A percentile compares a stretch with the other conserved stretches of the same genome.
Conservation (phyloP, 306 rosid genomes). For the Fragaria nilgerrensis region DNA sequence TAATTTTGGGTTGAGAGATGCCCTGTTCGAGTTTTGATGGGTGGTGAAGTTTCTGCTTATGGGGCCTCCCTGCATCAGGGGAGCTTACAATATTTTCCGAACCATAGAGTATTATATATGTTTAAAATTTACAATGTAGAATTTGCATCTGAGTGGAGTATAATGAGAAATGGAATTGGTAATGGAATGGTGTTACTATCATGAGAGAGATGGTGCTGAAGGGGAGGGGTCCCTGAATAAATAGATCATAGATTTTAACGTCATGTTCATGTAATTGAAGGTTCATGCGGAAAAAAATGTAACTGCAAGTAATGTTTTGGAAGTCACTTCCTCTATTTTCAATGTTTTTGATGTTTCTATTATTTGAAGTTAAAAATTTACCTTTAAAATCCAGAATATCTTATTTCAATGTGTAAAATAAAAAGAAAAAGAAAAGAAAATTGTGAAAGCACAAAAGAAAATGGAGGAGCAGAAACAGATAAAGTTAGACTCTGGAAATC, state of each 20-base stretch:
- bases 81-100: not conserved
- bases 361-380: not conserved
- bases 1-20: not conserved
- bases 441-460: not conserved
- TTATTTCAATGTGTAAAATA: not conserved
- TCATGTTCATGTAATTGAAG: conserved; percentile 6
- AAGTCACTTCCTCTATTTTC: not conserved
- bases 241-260: not conserved
- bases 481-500: not conserved
- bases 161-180: not conserved
- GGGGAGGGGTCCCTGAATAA: not conserved
- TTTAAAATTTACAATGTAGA: not conserved
- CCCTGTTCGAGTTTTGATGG: not conserved
- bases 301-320: not conserved
- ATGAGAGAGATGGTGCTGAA: not conserved
- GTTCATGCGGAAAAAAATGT: not conserved
- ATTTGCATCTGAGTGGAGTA: conserved; percentile 7
- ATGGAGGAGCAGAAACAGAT: not conserved
- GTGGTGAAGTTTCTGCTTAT: not conserved
- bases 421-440: not conserved
- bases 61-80: too few species aligned
- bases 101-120: not conserved
- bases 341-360: not conserved
- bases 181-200: not conserved
- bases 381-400: not conserved